Base-by-base conservation (phyloP, 139 green algal genomes). In the Desmodesmus armatus region DNA sequence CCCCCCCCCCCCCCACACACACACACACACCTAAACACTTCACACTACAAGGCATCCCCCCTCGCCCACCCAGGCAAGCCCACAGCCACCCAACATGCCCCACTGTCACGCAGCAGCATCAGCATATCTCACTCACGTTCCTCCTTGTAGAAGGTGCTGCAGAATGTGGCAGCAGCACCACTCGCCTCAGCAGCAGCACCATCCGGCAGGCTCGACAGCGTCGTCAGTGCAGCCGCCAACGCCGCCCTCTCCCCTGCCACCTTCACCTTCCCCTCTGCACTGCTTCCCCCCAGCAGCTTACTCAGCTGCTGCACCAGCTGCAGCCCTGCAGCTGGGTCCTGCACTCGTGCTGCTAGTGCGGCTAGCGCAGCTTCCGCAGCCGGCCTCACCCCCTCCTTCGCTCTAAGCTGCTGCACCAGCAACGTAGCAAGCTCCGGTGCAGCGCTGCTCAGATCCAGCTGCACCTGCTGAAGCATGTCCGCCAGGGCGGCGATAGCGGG, bases 221-320 rank as follows among this genome's bases (percentile, higher is more conserved):
- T 78, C 0, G 73, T 73, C 33, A 96, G 76, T 21, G 85, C 89
- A 11, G 69, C 37, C 7, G 84, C 82, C n/a, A 97, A 84, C 27
- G 84, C 90, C 13, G 70, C 81, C 27, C 94, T 88, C 85, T 97
- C 94, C 29, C 83, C 39, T 17, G 79, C 88, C 23, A 81, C 88
- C 78, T 95, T 95, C 29, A 96, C 60, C 76, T 95, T 96, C 47
- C 93, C 94, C 77, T 94, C 92, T 23, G 88, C 77, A 25, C 78
- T 91, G 41, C 80, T 91, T 60, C 94, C 94, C 60, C 92, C 88
- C 78, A 96, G 89, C 49, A 95, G 62, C 21, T 47, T 37, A 5
- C 78, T 67, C 17, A 93, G 27, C 3, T 27, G 82, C 19, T 37
- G 35, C 60, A 92, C 82, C 67, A 90, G 80, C 31, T 82, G 83